Percentiles rank a stretch among this genome's conserved stretches.
Conservation (phyloP, 1,284 basidiomycete genomes). For the Trichosporon sp. region DNA sequence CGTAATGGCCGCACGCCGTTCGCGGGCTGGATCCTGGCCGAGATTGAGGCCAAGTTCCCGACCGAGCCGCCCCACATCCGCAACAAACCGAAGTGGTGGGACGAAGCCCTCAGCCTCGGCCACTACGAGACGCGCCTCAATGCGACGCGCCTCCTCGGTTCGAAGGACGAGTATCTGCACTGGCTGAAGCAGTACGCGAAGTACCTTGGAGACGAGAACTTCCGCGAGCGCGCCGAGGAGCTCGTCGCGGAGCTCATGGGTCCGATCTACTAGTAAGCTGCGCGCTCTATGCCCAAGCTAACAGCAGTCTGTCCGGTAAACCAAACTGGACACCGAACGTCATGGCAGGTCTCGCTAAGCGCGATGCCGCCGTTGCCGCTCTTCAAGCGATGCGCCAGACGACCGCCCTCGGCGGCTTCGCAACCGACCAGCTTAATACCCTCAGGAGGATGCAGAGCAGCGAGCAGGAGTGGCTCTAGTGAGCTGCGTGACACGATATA, state of each 20-base stretch:
- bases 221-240: constrained; percentile 77
- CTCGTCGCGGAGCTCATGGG: constrained; percentile 79
- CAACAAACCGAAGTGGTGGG: constrained; percentile 63
- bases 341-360: constrained; percentile 11
- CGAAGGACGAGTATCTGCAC: constrained; percentile 72
- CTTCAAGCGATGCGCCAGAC: constrained; percentile 9
- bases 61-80: constrained; percentile 36
- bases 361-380: constrained; percentile 16
- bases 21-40: constrained; percentile 21
- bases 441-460: constrained; percentile 12
- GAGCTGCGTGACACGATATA: not conserved
- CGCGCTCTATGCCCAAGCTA: not conserved
- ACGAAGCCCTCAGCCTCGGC: constrained; percentile 66
- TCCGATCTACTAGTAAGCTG: constrained; percentile 69
- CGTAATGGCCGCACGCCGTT: not conserved
- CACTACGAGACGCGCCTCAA: constrained; percentile 76
- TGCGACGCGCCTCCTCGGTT: constrained; percentile 65
- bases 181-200: constrained; percentile 69
- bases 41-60: constrained; percentile 20
- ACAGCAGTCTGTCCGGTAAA: constrained; percentile 2
- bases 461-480: constrained; percentile 10
- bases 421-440: constrained; percentile 6
- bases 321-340: constrained; percentile 11
- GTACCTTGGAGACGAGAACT: constrained; percentile 77
- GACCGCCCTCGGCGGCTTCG: constrained; percentile 8